These are phyloP conservation scores for Plasmodium coatneyi DNA, from an alignment of 169 alveolate genomes.

Conservation along the genomic window DNA sequence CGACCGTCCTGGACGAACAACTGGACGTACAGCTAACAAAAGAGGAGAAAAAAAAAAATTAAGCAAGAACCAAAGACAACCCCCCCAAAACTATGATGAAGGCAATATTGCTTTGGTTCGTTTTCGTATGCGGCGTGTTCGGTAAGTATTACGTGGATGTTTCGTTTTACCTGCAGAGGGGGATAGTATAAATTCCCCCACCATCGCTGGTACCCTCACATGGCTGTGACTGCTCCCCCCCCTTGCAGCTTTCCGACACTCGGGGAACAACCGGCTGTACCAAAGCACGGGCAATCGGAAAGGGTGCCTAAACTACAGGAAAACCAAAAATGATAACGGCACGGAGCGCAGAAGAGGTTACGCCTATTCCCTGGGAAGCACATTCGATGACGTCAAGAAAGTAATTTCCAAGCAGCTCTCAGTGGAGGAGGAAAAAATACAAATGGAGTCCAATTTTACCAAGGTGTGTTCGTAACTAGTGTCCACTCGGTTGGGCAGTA, in stretches of 20 bases:
- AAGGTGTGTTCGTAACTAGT: background rate
- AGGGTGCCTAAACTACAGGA: background rate
- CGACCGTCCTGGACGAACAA: background rate
- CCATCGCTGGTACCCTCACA: background rate
- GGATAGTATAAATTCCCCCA: background rate
- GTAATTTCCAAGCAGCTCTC: conserved; percentile 60
- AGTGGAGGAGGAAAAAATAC: conserved; percentile 68
- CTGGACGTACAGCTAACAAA: background rate
- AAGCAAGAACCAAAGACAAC: background rate
- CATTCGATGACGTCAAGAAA: conserved; percentile 37
- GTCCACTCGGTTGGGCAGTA: background rate
- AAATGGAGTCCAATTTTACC: conserved; percentile 29
- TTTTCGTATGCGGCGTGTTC: background rate
- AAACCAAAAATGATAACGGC: background rate
- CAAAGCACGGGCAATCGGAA: background rate
- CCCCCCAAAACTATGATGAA: background rate
- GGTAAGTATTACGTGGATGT: background rate
- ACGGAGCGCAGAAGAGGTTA: background rate
- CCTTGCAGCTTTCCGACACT: conserved; percentile 16
- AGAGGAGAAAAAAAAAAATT: too few species aligned
- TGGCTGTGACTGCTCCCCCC: background rate
- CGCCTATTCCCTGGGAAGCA: conserved; percentile 14
- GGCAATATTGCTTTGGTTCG: background rate
- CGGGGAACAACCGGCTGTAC: background rate
- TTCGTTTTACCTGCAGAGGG: background rate